Conservation (phyloP, 176 grass and related monocot genomes). For the Oryza longistaminata region DNA sequence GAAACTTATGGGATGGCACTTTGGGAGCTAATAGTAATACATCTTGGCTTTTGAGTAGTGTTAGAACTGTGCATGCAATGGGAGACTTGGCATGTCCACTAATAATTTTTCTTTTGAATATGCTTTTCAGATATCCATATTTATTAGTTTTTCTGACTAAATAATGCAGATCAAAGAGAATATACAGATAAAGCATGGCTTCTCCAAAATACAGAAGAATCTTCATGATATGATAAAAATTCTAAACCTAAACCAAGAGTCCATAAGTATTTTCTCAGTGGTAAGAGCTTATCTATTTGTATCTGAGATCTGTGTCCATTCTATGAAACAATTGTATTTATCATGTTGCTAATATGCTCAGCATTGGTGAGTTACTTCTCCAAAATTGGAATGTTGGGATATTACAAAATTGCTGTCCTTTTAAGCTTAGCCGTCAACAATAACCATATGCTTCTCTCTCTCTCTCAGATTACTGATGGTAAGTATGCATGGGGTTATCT, state of each 20-base stretch:
- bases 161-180: constrained; percentile 65
- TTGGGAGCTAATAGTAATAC: background rate
- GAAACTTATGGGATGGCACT: background rate
- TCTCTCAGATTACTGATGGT: constrained; percentile 63
- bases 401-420: background rate
- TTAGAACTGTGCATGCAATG: background rate
- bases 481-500: constrained; percentile 67
- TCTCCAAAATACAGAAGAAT: constrained; percentile 59
- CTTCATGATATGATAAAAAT: constrained; percentile 78
- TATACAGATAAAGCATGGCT: constrained; percentile 51
- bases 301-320: background rate
- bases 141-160: constrained; percentile 5
- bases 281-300: constrained; percentile 40
- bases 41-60: background rate
- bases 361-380: background rate
- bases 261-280: constrained; percentile 43
- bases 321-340: background rate
- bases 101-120: background rate
- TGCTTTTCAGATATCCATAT: constrained; percentile 1
- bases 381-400: background rate
- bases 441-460: background rate
- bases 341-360: background rate
- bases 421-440: background rate
- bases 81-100: background rate
- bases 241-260: constrained; percentile 54